These are phyloP conservation scores for Pseudogymnoascus sp. DNA, from an alignment of 2,329 filamentous ascomycete species.

Conservation along the genomic window DNA sequence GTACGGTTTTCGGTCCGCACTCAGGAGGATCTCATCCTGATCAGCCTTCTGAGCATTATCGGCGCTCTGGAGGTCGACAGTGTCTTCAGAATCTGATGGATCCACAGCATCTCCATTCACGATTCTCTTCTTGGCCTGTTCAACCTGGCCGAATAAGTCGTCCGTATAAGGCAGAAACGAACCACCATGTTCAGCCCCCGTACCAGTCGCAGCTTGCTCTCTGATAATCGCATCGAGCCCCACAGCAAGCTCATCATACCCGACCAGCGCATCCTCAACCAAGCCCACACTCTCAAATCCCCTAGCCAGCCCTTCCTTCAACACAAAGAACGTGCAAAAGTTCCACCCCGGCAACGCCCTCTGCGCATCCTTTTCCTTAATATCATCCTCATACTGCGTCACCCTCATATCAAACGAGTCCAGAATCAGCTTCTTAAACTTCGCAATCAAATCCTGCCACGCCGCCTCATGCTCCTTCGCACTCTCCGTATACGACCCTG, in stretches of 20 bases:
- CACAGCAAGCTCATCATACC: slow-evolving; percentile 87
- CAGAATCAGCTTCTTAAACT: slow-evolving; percentile 80
- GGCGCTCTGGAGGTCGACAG: slow-evolving; percentile 43
- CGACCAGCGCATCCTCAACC: slow-evolving; percentile 87
- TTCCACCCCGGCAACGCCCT: slow-evolving; percentile 90
- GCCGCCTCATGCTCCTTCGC: slow-evolving; percentile 71
- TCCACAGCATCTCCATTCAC: slow-evolving; percentile 31
- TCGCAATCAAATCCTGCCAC: slow-evolving; percentile 75
- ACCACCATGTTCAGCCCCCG: slow-evolving; percentile 58
- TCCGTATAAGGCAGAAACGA: slow-evolving; percentile 64
- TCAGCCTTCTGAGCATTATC: slow-evolving; percentile 29
- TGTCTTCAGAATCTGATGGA: slow-evolving; percentile 29
- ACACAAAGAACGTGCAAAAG: slow-evolving; percentile 97
- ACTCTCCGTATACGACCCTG: slow-evolving; percentile 58
- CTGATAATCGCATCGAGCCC: slow-evolving; percentile 76
- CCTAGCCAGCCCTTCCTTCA: slow-evolving; percentile 88
- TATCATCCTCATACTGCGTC: slow-evolving; percentile 92
- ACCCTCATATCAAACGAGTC: slow-evolving; percentile 86
- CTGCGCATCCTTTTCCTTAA: slow-evolving; percentile 86
- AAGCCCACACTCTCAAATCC: slow-evolving; percentile 95
- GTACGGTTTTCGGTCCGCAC: slow-evolving; percentile 67
- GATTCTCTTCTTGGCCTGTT: slow-evolving; percentile 39
- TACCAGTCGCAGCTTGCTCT: slow-evolving; percentile 55
- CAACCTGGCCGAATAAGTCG: slow-evolving; percentile 55
- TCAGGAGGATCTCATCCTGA: slow-evolving; percentile 50